phyloP scores from a whole-genome alignment of 1,284 basidiomycete genomes.

The Pascua guehoae region DNA sequence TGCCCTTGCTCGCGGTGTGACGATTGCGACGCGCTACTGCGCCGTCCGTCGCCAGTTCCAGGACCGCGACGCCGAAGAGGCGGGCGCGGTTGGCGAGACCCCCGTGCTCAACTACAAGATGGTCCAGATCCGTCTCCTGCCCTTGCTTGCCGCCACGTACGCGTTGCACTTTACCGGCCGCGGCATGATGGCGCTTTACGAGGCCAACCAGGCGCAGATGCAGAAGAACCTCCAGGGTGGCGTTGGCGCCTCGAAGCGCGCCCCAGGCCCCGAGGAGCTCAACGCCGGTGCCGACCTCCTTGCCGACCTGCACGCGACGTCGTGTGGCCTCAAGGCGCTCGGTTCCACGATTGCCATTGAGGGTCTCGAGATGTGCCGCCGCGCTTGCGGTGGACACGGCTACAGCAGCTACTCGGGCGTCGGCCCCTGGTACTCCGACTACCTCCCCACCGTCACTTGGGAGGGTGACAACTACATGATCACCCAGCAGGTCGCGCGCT shows the following conservation, averaged over 20 bases:
- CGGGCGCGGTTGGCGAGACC: conserved; percentile 49
- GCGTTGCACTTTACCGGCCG: conserved; percentile 57
- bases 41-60: conserved; percentile 57
- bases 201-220: conserved; percentile 21
- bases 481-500: conserved; percentile 54
- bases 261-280: conserved; percentile 20
- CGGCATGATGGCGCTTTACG: conserved; percentile 50
- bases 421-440: conserved; percentile 55
- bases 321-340: conserved; percentile 18
- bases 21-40: conserved; percentile 55
- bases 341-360: conserved; percentile 54
- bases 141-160: conserved; percentile 57
- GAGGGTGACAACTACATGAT: conserved; percentile 58
- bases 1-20: conserved; percentile 56
- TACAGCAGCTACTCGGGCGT: conserved; percentile 58
- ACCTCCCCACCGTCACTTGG: conserved; percentile 56
- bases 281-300: conserved; percentile 19
- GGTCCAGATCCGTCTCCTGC: conserved; percentile 57
- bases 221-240: conserved; percentile 16
- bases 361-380: conserved; percentile 54
- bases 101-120: conserved; percentile 59
- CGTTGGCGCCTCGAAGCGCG: conserved; percentile 1
- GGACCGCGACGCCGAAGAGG: conserved; percentile 47
- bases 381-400: conserved; percentile 57
- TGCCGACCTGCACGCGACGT: conserved; percentile 19